Percentiles rank a stretch among this genome's conserved stretches.
These are phyloP conservation scores for Ophiocordyceps australis DNA, from an alignment of 2,329 filamentous ascomycete genomes.

Conservation along the genomic window DNA sequence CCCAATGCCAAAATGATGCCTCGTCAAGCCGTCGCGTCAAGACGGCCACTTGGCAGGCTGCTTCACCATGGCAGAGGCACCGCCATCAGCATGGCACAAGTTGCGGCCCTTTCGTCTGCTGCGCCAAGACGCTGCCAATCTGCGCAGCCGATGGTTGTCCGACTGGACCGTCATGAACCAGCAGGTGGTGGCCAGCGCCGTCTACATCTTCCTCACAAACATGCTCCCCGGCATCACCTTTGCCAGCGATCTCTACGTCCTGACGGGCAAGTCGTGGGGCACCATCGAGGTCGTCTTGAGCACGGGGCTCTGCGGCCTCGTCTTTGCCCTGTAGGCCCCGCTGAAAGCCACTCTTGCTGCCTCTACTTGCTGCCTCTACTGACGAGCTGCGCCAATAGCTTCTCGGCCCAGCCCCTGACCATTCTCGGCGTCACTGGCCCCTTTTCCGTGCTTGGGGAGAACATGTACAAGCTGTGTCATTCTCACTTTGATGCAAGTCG, in stretches of 20 bases:
- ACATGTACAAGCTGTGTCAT: conserved; percentile 40
- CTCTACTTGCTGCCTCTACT: not conserved
- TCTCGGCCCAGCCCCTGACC: conserved; percentile 43
- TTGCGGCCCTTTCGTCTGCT: conserved; percentile 34
- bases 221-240: conserved; percentile 49
- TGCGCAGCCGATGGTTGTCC: conserved; percentile 26
- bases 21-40: too few relatives aligned
- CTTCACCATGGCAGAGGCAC: too few relatives aligned
- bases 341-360: not conserved
- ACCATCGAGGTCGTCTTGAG: conserved; percentile 51
- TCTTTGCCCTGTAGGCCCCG: conserved; percentile 35
- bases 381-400: conserved; percentile 7
- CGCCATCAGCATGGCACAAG: too few relatives aligned
- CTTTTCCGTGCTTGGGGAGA: conserved; percentile 48
- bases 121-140: conserved; percentile 25
- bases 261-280: conserved; percentile 45
- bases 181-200: conserved; percentile 40
- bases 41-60: too few relatives aligned
- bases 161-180: conserved; percentile 45
- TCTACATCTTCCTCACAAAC: conserved; percentile 52
- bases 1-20: too few relatives aligned
- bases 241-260: conserved; percentile 42
- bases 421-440: conserved; percentile 49
- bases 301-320: conserved; percentile 43
- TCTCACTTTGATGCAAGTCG: conserved; percentile 30